These are phyloP conservation scores for Globisporangium echinulatum DNA, from an alignment of 352 stramenopile species.

Conservation along the genomic window DNA sequence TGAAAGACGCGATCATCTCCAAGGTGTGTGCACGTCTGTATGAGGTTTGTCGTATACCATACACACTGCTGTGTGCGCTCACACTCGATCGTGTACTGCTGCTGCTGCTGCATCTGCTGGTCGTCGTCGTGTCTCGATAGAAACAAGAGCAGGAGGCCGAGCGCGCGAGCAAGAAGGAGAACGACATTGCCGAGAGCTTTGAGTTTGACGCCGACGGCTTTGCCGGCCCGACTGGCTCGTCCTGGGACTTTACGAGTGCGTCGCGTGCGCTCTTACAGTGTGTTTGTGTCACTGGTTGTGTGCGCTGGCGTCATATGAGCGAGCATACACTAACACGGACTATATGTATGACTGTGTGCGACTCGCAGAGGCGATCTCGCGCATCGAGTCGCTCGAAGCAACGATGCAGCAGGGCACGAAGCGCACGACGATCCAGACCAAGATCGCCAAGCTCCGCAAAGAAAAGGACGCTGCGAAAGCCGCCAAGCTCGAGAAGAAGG, in stretches of 20 bases:
- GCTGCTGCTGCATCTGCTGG: background rate
- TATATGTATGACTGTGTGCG: too few species aligned
- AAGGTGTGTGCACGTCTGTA: conserved; percentile 23
- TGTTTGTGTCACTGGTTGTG: too few species aligned
- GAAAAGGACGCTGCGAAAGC: conserved; percentile 64
- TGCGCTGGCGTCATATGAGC: background rate
- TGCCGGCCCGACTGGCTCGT: conserved; percentile 46
- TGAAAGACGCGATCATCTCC: conserved; percentile 65
- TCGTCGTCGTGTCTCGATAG: conserved; percentile 2
- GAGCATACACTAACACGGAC: too few species aligned
- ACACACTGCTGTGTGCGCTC: too few species aligned
- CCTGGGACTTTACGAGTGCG: conserved; percentile 82
- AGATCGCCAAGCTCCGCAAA: conserved; percentile 79
- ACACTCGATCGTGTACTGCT: background rate
- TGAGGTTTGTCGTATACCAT: too few species aligned
- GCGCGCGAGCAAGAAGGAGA: conserved; percentile 37
- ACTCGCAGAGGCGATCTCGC: conserved; percentile 62
- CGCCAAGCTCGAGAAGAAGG: conserved; percentile 49
- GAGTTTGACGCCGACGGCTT: conserved; percentile 77
- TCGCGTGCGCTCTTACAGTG: background rate
- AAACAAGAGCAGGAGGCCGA: conserved; percentile 42
- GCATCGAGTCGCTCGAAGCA: conserved; percentile 73
- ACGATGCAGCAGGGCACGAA: conserved; percentile 51
- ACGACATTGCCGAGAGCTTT: conserved; percentile 74
- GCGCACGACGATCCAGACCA: conserved; percentile 77